Base-by-base conservation (phyloP, 495 filamentous ascomycete species). In the Aspergillus panamensis region DNA sequence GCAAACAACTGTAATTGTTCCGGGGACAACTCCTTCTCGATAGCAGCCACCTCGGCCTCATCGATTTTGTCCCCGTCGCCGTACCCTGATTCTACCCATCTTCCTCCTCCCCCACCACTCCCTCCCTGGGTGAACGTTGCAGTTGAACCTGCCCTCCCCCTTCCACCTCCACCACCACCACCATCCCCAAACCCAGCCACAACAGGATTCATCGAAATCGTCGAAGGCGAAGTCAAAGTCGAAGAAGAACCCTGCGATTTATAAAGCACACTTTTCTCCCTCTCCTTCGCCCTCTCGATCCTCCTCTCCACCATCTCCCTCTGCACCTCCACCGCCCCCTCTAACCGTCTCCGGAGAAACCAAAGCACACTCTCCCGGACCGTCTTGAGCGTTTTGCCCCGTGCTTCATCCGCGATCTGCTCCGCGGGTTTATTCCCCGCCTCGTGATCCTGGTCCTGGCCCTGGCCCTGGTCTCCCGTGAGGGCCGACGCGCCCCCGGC, bases 1-100 rank as follows among this genome's bases (percentile, higher is more conserved):
- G 90, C 92, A 73, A 99, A 97, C 61, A 97, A 79, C 70, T 96
- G 93, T 53, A 91, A 70, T 69, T 97, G 92, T 61, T 96, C 91
- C 48, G 83, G 81, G 17, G 84, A 87, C 58, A 97, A 73, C 57
- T 88, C 80, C 31, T 81, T 73, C 57, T 86, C 80, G 19, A 81
- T 82, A 14, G 72, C 72, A 35, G 73, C 70, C 58, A 77, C 67
- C 51, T 83, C 74, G 35, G 72, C 68, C 50, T 81, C 73, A 39
- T 69, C 71, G 7, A 78, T 37, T 8, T 55, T 51, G 3, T 65
- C 17, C 53, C 66, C 57, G 60, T 64, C 51, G n/a, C 64, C 68
- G 25, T 62, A 52, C 25, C 25, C 25, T 5, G 25, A 25, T 2
- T 25, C 25, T 25, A 5, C 25, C 25, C 25, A 25, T 25, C 25